phyloP scores from a whole-genome alignment of 331 rosid species.

The Quercus tomentella region DNA sequence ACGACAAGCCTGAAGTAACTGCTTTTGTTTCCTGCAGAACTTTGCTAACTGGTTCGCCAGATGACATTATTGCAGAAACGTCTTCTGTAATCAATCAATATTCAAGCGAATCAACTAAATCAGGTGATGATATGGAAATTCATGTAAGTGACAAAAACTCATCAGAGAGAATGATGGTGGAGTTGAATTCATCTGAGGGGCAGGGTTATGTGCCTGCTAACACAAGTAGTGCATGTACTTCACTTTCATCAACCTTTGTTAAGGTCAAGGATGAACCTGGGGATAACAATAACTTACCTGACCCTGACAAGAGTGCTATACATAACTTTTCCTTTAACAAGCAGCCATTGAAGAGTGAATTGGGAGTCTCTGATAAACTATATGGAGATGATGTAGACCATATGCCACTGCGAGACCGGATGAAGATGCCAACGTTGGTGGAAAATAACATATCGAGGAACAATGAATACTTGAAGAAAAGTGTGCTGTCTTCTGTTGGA shows the following conservation, averaged over 20 bases:
- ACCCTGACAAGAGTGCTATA: conserved; percentile 21
- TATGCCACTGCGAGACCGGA: conserved; percentile 53
- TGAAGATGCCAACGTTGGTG: conserved; percentile 38
- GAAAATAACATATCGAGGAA: conserved; percentile 24
- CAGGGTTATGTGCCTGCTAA: conserved; percentile 23
- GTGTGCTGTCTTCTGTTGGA: conserved; percentile 25
- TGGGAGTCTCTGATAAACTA: conserved; percentile 19
- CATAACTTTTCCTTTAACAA: conserved; percentile 27
- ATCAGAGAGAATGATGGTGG: conserved; percentile 22
- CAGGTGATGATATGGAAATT: conserved; percentile 12
- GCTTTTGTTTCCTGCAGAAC: conserved; percentile 15
- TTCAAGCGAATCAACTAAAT: conserved; percentile 5
- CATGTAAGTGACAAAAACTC: conserved; percentile 27
- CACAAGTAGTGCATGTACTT: conserved; percentile 26
- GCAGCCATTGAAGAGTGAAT: conserved; percentile 49
- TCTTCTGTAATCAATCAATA: conserved; percentile 17
- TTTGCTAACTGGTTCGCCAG: conserved; percentile 25
- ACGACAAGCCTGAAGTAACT: conserved; percentile 26
- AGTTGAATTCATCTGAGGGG: conserved; percentile 36
- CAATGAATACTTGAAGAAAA: conserved; percentile 27
- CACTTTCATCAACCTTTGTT: conserved; percentile 30
- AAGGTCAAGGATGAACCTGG: conserved; percentile 70
- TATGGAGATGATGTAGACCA: conserved; percentile 47
- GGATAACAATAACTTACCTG: conserved; percentile 32
- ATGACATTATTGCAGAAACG: conserved; percentile 14